Percentiles rank a stretch among this genome's conserved stretches.
phyloP scores from a whole-genome alignment of 176 grass and related monocot genomes.

The Oropetium thomaeum region DNA sequence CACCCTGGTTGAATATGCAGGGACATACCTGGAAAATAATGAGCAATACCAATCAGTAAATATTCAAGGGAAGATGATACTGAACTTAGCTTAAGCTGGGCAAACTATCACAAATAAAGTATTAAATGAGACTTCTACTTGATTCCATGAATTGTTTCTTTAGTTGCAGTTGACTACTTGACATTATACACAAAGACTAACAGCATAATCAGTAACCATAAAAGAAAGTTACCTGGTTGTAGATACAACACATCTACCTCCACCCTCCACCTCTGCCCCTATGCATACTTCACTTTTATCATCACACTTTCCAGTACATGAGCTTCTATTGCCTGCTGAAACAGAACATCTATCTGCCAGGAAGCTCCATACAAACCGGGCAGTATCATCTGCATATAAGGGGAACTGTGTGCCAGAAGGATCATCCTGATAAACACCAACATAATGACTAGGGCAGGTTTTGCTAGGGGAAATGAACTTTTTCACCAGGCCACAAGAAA shows the following conservation, averaged over 20 bases:
- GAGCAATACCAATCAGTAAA: constrained; percentile 21
- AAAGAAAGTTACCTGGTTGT: constrained; percentile 72
- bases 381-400: constrained; percentile 76
- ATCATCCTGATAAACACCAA: constrained; percentile 83
- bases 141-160: not conserved
- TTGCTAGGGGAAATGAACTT: constrained; percentile 70
- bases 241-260: constrained; percentile 74
- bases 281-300: constrained; percentile 59
- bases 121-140: not conserved
- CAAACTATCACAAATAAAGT: not conserved
- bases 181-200: not conserved
- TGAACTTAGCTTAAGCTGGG: not conserved
- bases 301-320: constrained; percentile 68
- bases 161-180: not conserved
- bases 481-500: constrained; percentile 74
- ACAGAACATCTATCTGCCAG: constrained; percentile 64
- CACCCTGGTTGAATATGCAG: constrained; percentile 88
- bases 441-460: constrained; percentile 82
- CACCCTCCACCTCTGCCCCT: constrained; percentile 69
- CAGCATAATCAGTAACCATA: not conserved
- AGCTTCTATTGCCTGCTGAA: constrained; percentile 35
- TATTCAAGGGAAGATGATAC: not conserved
- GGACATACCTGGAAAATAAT: constrained; percentile 66
- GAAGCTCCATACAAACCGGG: constrained; percentile 95
- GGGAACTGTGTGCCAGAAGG: constrained; percentile 52